Evolutionary conservation across 2,329 filamentous ascomycete species (phyloP).

Genomic region (Colletotrichum phormii): DNA sequence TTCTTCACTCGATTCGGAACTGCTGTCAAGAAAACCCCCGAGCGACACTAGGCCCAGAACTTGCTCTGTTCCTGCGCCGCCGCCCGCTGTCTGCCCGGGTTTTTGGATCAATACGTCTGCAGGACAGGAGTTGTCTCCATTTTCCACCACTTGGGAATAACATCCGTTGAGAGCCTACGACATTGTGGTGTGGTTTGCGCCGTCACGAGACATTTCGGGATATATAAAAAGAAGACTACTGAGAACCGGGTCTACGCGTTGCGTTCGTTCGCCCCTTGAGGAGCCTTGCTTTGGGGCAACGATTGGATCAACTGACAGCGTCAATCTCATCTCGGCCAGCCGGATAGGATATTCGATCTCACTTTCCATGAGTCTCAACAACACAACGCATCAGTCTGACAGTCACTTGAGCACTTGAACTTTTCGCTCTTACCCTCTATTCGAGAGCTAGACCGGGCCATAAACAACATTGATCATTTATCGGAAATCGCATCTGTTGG

Average conservation of each 20-base stretch:
- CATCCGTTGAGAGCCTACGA: neutral
- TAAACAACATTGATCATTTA: neutral
- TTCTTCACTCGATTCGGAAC: slow-evolving; percentile 25
- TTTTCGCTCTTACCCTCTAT: neutral
- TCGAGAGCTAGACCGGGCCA: neutral
- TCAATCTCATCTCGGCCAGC: neutral
- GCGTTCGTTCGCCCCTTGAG: neutral
- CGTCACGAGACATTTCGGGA: slow-evolving; percentile 18
- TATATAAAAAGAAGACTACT: slow-evolving; percentile 3
- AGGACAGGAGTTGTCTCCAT: neutral
- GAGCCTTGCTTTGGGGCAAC: neutral
- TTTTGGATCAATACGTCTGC: neutral
- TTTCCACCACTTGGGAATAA: slow-evolving; percentile 18
- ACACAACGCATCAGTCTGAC: neutral
- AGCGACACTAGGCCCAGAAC: neutral
- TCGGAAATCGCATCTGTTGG: neutral
- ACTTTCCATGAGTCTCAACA: neutral
- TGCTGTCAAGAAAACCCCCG: slow-evolving; percentile 5
- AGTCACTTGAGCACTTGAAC: neutral
- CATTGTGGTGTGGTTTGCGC: slow-evolving; percentile 3
- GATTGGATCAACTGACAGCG: neutral
- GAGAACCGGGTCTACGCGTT: neutral
- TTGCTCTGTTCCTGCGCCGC: slow-evolving; percentile 13
- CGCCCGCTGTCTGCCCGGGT: neutral
- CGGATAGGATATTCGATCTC: neutral